These are phyloP conservation scores for Tephrocybe sp. DNA, from an alignment of 768 basidiomycete species.

Conservation along the genomic window DNA sequence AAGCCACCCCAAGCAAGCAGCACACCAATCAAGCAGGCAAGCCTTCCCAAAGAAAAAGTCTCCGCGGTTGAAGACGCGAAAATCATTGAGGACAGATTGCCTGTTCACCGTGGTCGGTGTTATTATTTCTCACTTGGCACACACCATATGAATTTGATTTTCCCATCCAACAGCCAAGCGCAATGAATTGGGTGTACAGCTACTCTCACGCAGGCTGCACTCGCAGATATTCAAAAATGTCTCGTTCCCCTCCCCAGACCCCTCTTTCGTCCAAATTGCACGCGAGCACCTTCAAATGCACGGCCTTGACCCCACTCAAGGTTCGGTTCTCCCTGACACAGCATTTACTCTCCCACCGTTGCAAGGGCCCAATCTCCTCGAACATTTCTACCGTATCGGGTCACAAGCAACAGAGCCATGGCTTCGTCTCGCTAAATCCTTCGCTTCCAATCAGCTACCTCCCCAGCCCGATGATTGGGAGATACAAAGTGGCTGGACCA, in stretches of 20 bases:
- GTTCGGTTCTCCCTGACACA: constrained; percentile 77
- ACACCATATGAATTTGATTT: background rate
- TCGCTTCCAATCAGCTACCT: constrained; percentile 54
- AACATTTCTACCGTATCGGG: constrained; percentile 89
- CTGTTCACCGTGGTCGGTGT: constrained; percentile 11
- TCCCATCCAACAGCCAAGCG: constrained; percentile 50
- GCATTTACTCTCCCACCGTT: constrained; percentile 81
- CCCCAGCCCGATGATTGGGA: constrained; percentile 51
- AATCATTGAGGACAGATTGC: constrained; percentile 2
- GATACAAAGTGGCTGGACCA: constrained; percentile 82
- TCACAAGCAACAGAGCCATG: constrained; percentile 69
- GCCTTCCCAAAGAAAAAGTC: background rate
- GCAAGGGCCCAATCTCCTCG: constrained; percentile 75
- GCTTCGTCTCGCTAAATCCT: constrained; percentile 61
- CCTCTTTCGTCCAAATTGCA: constrained; percentile 69
- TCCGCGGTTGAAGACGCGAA: constrained; percentile 2
- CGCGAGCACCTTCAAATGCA: constrained; percentile 79
- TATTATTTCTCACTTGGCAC: background rate
- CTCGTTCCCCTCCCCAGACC: constrained; percentile 59
- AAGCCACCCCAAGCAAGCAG: constrained; percentile 5
- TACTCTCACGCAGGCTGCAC: constrained; percentile 80
- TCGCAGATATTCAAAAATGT: constrained; percentile 76
- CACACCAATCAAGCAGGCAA: constrained; percentile 2
- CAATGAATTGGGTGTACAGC: constrained; percentile 91
- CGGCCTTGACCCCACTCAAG: constrained; percentile 75